A percentile compares a stretch with the other conserved stretches of the same genome.
Evolutionary conservation across 139 green algal genomes (phyloP).

Genomic region (Chlamydomonas incerta): DNA sequence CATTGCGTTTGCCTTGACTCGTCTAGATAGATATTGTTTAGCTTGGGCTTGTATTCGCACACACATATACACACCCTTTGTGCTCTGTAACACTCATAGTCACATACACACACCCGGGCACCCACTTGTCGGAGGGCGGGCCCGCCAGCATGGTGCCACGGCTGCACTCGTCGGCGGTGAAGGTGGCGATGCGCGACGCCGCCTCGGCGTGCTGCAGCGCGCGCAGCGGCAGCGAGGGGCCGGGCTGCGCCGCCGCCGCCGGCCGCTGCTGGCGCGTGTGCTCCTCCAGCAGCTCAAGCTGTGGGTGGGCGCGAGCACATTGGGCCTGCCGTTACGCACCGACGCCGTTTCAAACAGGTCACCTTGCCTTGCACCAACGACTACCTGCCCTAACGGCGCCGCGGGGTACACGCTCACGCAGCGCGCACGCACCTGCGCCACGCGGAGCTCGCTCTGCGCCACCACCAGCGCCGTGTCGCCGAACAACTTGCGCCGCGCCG

Average conservation of each 20-base stretch:
- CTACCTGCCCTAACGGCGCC: too few species aligned
- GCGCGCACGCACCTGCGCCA: slow-evolving; percentile 4
- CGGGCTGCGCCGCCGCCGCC: background rate
- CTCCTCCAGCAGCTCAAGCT: background rate
- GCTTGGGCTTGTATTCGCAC: too few species aligned
- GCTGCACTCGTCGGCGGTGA: background rate
- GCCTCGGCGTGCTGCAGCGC: slow-evolving; percentile 38
- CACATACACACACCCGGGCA: too few species aligned
- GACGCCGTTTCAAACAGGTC: too few species aligned
- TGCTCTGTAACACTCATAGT: too few species aligned
- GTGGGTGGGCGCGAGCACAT: too few species aligned
- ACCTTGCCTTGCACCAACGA: too few species aligned
- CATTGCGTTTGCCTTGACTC: too few species aligned
- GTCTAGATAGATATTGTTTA: too few species aligned
- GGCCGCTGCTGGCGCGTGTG: background rate
- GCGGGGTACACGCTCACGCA: background rate
- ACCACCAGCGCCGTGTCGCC: slow-evolving; percentile 30
- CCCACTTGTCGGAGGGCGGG: slow-evolving; percentile 22
- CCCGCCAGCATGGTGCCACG: slow-evolving; percentile 8
- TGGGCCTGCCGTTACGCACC: too few species aligned
- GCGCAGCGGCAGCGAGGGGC: slow-evolving; percentile 20
- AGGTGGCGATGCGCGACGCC: slow-evolving; percentile 1
- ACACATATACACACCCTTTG: too few species aligned
- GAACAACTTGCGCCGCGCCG: slow-evolving; percentile 18
- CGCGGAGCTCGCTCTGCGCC: slow-evolving; percentile 4